Evolutionary conservation across 495 filamentous ascomycete genomes (phyloP).

Genomic region (Mytilinidion resinicola): DNA sequence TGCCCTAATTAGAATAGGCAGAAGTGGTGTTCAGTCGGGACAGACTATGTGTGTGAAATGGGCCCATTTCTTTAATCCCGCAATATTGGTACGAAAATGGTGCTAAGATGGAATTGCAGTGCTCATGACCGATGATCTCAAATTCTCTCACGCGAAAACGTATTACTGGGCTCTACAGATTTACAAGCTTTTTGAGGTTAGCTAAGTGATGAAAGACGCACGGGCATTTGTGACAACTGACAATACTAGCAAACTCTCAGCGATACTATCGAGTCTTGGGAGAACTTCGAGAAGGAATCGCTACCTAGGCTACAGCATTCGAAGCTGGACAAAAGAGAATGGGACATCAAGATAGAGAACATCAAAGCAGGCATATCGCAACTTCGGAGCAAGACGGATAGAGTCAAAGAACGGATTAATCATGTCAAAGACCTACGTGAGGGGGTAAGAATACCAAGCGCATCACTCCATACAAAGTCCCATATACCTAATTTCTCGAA

Average conservation of each 20-base stretch:
- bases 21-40: not conserved
- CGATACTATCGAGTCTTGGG: conserved; percentile 4
- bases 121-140: conserved; percentile 12
- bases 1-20: not conserved
- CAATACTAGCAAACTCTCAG: not conserved
- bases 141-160: conserved; percentile 5
- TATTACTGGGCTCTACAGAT: conserved; percentile 15
- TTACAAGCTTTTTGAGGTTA: conserved; percentile 14
- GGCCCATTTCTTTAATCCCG: not conserved
- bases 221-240: no score
- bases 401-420: not conserved
- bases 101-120: conserved; percentile 2
- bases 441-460: not conserved
- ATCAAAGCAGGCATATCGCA: not conserved
- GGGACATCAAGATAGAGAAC: not conserved
- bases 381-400: not conserved
- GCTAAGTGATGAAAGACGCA: no score
- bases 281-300: not conserved
- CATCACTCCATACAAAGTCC: not conserved
- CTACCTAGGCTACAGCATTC: not conserved
- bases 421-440: conserved; percentile 9
- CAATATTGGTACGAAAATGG: not conserved
- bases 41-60: not conserved
- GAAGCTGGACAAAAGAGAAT: not conserved
- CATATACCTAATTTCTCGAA: no score